These are phyloP conservation scores for Lathyrus tuberosus DNA, from an alignment of 306 rosid genomes.

Conservation along the genomic window DNA sequence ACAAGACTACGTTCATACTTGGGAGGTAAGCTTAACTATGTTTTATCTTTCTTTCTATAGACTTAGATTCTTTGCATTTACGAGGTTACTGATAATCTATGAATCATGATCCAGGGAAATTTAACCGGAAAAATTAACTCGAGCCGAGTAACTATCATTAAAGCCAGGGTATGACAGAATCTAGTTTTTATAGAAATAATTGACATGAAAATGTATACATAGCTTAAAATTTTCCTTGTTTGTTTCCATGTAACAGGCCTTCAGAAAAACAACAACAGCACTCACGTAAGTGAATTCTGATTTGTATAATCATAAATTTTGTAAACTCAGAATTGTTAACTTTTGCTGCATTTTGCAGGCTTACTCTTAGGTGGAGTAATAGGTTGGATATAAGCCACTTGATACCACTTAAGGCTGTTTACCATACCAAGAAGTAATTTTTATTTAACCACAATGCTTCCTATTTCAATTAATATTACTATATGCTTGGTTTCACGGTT, in stretches of 20 bases:
- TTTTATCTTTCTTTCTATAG: not conserved
- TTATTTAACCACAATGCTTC: not conserved
- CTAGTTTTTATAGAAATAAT: not conserved
- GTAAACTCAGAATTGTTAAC: not conserved
- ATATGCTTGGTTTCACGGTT: too few species aligned
- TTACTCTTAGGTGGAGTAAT: conserved; percentile 15
- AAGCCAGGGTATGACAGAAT: conserved; percentile 34
- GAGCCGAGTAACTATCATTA: not conserved
- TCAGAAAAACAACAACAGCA: not conserved
- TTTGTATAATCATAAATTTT: not conserved
- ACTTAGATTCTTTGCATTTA: not conserved
- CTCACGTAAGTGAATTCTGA: conserved; percentile 25
- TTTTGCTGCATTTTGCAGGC: conserved; percentile 32
- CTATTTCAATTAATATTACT: too few species aligned
- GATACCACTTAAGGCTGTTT: conserved; percentile 7
- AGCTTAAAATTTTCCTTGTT: not conserved
- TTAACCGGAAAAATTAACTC: not conserved
- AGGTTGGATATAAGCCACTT: not conserved
- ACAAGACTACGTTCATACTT: not conserved
- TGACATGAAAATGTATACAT: not conserved
- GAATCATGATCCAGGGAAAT: conserved; percentile 29
- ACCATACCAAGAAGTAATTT: conserved; percentile 3
- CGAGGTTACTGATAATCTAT: not conserved
- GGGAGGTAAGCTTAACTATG: conserved; percentile 33
- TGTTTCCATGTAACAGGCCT: conserved; percentile 25